Percentiles rank a stretch among this genome's conserved stretches.
Evolutionary conservation across 192 early-diverging fungal genomes (phyloP).

Genomic region (Haplosporangium gracile): DNA sequence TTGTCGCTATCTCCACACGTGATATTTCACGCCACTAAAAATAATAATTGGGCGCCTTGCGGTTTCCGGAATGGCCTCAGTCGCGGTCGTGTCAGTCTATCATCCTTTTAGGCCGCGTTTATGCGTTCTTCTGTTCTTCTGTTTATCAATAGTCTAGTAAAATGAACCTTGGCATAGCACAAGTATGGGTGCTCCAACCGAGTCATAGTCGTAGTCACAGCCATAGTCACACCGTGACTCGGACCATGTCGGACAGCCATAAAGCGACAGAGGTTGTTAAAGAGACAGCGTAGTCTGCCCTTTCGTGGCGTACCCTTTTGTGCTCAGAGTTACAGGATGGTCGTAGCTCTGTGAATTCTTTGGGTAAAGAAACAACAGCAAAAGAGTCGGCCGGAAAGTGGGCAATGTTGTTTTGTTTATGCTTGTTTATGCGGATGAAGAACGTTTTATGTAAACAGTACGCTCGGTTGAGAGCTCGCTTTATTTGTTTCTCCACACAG

Average conservation of each 20-base stretch:
- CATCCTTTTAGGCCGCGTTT: too few relatives aligned
- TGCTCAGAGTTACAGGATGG: background rate
- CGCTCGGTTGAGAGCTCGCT: conserved; percentile 1
- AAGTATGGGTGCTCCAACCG: background rate
- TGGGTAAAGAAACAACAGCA: background rate
- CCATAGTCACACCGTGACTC: too few relatives aligned
- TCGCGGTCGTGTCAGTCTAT: too few relatives aligned
- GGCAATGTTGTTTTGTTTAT: background rate
- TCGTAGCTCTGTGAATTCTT: background rate
- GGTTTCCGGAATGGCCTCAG: too few relatives aligned
- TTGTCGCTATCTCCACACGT: background rate
- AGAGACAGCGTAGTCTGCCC: background rate
- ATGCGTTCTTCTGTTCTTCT: too few relatives aligned
- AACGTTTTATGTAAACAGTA: background rate
- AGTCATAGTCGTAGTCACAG: background rate
- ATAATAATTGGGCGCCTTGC: background rate
- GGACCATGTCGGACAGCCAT: background rate
- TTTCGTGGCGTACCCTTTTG: too few relatives aligned
- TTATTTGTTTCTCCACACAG: background rate
- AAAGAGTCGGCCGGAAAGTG: background rate
- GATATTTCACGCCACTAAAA: background rate
- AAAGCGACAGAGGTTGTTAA: background rate
- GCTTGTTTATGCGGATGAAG: background rate
- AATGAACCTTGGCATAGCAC: too few relatives aligned
- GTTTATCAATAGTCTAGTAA: too few relatives aligned